Base-by-base conservation (phyloP, 2,329 filamentous ascomycete genomes). In the Alternaria burnsii region DNA sequence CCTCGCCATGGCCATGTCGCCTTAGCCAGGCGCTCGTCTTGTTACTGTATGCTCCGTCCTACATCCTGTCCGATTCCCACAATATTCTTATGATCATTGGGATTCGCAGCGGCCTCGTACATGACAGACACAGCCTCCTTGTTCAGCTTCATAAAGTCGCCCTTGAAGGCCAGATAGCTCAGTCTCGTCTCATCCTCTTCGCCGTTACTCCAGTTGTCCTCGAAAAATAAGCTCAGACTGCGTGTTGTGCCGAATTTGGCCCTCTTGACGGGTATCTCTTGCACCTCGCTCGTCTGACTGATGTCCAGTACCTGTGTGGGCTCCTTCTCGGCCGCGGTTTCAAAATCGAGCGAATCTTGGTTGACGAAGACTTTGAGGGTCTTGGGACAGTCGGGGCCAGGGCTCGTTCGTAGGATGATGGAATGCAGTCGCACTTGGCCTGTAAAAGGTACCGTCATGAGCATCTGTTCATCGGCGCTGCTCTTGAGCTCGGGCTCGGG, bases 51-150 rank as follows among this genome's bases (percentile, higher is more conserved):
- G 36, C 68, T 66, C 62, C 77, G 76, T 9, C 77, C 78, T 18
- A 80, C 53, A 1, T 77, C 78, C 66, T 74, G 62, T 36, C 71
- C 72, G 47, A 73, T 75, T 0, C 82, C 81, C 22, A 73, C 74
- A 48, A 79, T 77, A 59, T 78, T 65, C 80, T 86, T 87, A 81
- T 99, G 95, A 81, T 99, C 95, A 47, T 82, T 87, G 12, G 94
- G 95, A 78, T 97, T 97, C 36, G 95, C 91, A 26, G 94, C 94
- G 18, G 93, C 91, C 85, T 99, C 95, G 79, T 98, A 99, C 62
- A 97, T 73, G 70, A 98, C 94, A 69, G 91, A 93, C 7, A 91
- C 83, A 1, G 95, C 93, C 75, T 94, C 92, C 56, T 90, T 85
- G 47, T 90, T 95, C 73, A 97, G 80, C 76, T 89, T 88, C 87